These are phyloP conservation scores for Colletotrichum musicola DNA, from an alignment of 2,329 filamentous ascomycete genomes.

Conservation along the genomic window DNA sequence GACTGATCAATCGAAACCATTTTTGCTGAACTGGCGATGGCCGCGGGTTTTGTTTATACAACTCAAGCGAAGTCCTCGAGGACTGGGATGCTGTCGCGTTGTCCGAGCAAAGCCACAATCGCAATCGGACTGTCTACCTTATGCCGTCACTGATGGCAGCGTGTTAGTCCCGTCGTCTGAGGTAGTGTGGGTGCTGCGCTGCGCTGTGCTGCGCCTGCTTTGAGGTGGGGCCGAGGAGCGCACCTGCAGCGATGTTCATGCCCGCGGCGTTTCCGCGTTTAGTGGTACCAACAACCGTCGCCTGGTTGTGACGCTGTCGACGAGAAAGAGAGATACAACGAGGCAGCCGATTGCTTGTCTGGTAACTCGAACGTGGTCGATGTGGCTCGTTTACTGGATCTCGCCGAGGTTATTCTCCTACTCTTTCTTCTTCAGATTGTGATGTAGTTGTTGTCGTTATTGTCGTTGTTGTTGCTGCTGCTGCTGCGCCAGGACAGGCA, in stretches of 20 bases:
- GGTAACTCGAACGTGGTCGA: not conserved
- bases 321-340: not conserved
- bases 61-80: not conserved
- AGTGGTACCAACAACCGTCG: not conserved
- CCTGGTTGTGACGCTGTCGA: not conserved
- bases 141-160: conserved; percentile 35
- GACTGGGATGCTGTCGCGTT: conserved; percentile 21
- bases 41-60: conserved; percentile 3
- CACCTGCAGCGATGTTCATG: conserved; percentile 40
- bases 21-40: conserved; percentile 2
- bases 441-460: too few relatives aligned
- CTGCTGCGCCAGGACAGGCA: not conserved
- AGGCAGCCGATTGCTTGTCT: conserved; percentile 15
- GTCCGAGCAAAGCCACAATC: conserved; percentile 37
- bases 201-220: conserved; percentile 38
- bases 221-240: conserved; percentile 32
- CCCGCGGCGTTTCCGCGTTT: conserved; percentile 32
- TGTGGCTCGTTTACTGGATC: too few relatives aligned
- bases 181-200: conserved; percentile 10
- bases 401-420: too few relatives aligned
- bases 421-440: too few relatives aligned
- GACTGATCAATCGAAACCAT: conserved; percentile 44
- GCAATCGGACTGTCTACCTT: not conserved
- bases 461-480: too few relatives aligned
- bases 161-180: conserved; percentile 30